These are phyloP conservation scores for Chaetomium sp. DNA, from an alignment of 2,329 filamentous ascomycete species.

Conservation along the genomic window DNA sequence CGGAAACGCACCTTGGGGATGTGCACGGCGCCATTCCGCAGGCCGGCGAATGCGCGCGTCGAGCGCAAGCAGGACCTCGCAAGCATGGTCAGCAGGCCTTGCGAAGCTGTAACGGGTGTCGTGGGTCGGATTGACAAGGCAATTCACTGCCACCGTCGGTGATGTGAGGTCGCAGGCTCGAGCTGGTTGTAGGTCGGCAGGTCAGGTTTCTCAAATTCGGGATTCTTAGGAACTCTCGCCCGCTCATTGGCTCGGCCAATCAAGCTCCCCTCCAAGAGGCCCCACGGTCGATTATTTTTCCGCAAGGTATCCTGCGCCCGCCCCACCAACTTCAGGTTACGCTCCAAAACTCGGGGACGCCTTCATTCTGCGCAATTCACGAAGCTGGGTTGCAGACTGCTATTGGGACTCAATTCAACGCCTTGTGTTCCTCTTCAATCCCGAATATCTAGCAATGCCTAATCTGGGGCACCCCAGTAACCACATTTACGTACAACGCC, in stretches of 20 bases:
- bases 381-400: too few species aligned
- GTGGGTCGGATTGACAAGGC: slow-evolving; percentile 30
- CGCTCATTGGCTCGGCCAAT: slow-evolving; percentile 21
- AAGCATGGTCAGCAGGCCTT: slow-evolving; percentile 68
- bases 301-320: slow-evolving; percentile 1
- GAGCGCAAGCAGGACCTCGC: slow-evolving; percentile 86
- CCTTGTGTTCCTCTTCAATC: too few species aligned
- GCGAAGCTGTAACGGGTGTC: slow-evolving; percentile 32
- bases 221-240: slow-evolving; percentile 26
- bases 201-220: slow-evolving; percentile 27
- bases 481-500: too few species aligned
- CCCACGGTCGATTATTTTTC: slow-evolving; percentile 22
- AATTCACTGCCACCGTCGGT: slow-evolving; percentile 34
- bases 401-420: too few species aligned
- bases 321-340: background rate
- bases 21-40: slow-evolving; percentile 65
- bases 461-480: too few species aligned
- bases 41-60: slow-evolving; percentile 75
- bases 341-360: too few species aligned
- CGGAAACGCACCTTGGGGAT: slow-evolving; percentile 62
- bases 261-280: slow-evolving; percentile 8
- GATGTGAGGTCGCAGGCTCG: slow-evolving; percentile 24
- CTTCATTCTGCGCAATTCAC: too few species aligned
- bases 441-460: too few species aligned
- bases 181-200: slow-evolving; percentile 22